Conservation (phyloP, 371 early-diverging fungal species). For the Lichtheimia ornata region DNA sequence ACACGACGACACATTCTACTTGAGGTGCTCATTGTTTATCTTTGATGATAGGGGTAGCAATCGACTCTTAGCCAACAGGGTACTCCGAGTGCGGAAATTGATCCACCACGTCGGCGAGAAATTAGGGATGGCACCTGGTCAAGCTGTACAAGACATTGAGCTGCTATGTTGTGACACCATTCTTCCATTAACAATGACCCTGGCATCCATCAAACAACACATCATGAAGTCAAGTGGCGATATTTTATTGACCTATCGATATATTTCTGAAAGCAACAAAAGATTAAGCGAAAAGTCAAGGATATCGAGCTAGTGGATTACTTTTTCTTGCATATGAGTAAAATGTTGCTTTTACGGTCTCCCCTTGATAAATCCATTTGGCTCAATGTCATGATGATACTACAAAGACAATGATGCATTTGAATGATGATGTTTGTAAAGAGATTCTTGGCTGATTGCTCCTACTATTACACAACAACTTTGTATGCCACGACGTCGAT, state of each 20-base stretch:
- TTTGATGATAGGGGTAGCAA: conserved; percentile 52
- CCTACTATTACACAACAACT: background rate
- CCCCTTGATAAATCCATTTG: background rate
- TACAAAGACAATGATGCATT: background rate
- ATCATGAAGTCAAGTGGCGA: conserved; percentile 86
- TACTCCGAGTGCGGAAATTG: conserved; percentile 86
- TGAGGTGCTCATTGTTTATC: too few relatives aligned
- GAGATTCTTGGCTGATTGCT: too few relatives aligned
- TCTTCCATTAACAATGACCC: conserved; percentile 72
- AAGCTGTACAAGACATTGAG: conserved; percentile 53
- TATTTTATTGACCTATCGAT: conserved; percentile 67
- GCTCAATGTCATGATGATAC: too few relatives aligned
- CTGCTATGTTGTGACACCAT: conserved; percentile 77
- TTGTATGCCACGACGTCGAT: too few relatives aligned
- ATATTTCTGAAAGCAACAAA: conserved; percentile 25
- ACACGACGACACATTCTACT: too few relatives aligned
- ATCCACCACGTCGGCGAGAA: conserved; percentile 81
- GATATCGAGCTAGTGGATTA: background rate
- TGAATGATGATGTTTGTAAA: background rate
- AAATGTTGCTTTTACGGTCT: background rate
- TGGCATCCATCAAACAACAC: conserved; percentile 82
- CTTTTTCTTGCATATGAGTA: background rate
- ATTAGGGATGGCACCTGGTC: conserved; percentile 38
- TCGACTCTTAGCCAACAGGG: conserved; percentile 82
- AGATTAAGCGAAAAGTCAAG: background rate